Evolutionary conservation across 2,329 filamentous ascomycete genomes (phyloP).

Genomic region (Hymenoscyphus repandus): DNA sequence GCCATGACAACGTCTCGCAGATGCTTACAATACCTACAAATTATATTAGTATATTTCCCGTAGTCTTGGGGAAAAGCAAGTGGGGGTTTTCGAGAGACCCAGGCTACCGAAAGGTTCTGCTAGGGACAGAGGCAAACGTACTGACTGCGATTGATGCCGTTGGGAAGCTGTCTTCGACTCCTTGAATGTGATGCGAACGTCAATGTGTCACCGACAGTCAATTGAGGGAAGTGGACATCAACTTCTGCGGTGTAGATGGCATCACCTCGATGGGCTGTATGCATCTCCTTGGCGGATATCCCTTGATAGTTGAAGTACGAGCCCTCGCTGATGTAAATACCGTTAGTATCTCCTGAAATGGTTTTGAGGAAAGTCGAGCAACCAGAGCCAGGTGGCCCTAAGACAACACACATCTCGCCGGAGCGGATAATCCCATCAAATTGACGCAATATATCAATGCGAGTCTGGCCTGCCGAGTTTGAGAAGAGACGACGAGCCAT

Average conservation of each 20-base stretch:
- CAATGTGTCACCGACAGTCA: constrained; percentile 68
- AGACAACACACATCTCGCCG: constrained; percentile 61
- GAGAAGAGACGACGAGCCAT: constrained; percentile 32
- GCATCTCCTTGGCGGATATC: constrained; percentile 34
- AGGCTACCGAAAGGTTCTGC: too few species aligned
- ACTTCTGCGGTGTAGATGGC: constrained; percentile 55
- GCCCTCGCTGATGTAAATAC: constrained; percentile 43
- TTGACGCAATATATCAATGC: constrained; percentile 47
- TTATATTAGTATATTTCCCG: neutral
- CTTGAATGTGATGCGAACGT: constrained; percentile 60
- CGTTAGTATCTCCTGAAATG: constrained; percentile 46
- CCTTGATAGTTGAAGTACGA: constrained; percentile 58
- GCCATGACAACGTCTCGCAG: constrained; percentile 56
- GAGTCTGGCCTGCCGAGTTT: constrained; percentile 36
- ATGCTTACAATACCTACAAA: neutral
- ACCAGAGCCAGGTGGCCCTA: constrained; percentile 55
- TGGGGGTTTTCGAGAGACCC: too few species aligned
- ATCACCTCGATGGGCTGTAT: constrained; percentile 46
- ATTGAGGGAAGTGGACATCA: constrained; percentile 67
- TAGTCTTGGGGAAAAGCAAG: neutral
- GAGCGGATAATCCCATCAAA: constrained; percentile 57
- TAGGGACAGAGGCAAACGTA: constrained; percentile 28
- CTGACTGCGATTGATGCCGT: constrained; percentile 54
- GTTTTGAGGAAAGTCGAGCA: constrained; percentile 59
- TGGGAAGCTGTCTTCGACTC: constrained; percentile 55